These are phyloP conservation scores for Skeletonema potamos DNA, from an alignment of 108 stramenopile species.

Conservation along the genomic window DNA sequence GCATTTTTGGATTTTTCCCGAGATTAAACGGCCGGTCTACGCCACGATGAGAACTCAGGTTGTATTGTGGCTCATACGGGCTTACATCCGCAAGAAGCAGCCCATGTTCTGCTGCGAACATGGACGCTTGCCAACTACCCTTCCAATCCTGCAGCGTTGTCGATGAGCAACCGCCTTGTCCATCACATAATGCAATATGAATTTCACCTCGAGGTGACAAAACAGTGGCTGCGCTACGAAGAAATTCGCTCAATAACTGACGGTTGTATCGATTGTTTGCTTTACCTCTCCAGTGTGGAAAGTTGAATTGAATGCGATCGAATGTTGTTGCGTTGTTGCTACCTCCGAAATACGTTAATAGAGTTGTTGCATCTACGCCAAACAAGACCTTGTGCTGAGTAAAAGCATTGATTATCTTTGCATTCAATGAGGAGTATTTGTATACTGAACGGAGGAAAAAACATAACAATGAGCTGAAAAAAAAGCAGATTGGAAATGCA, in stretches of 20 bases:
- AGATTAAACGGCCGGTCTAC: slow-evolving; percentile 71
- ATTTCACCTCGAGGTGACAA: slow-evolving; percentile 65
- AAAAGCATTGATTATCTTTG: slow-evolving; percentile 18
- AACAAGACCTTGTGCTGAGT: slow-evolving; percentile 50
- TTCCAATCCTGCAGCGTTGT: slow-evolving; percentile 59
- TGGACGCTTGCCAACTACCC: slow-evolving; percentile 70
- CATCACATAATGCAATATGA: slow-evolving; percentile 66
- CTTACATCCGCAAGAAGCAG: slow-evolving; percentile 51
- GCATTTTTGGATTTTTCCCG: slow-evolving; percentile 54
- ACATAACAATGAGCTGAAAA: neutral
- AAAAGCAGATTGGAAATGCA: neutral
- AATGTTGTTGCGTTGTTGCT: slow-evolving; percentile 34
- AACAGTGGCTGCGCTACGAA: slow-evolving; percentile 56
- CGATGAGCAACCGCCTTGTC: slow-evolving; percentile 70
- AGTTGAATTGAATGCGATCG: slow-evolving; percentile 82
- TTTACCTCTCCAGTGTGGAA: slow-evolving; percentile 89
- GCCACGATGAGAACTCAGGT: slow-evolving; percentile 73
- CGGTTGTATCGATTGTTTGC: slow-evolving; percentile 74
- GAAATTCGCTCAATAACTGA: slow-evolving; percentile 56
- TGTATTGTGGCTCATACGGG: slow-evolving; percentile 57
- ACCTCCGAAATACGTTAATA: slow-evolving; percentile 48
- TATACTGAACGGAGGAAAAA: slow-evolving; percentile 24
- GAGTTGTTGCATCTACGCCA: slow-evolving; percentile 69
- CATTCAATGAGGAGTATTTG: slow-evolving; percentile 22
- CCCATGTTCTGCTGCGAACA: slow-evolving; percentile 66